These are phyloP conservation scores for Suillus subaureus DNA, from an alignment of 768 basidiomycete genomes.

Conservation along the genomic window DNA sequence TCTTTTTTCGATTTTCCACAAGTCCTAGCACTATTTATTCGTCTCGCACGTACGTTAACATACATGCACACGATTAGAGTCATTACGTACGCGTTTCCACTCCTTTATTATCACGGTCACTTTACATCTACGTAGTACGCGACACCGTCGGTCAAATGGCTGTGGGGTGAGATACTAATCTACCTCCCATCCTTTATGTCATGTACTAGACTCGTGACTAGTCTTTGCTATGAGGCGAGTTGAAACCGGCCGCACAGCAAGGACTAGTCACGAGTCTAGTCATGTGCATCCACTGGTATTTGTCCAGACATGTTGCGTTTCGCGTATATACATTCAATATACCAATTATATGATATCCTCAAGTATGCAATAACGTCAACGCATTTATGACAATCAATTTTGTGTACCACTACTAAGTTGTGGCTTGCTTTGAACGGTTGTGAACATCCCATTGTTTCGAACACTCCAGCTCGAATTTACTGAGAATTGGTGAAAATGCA, in stretches of 20 bases:
- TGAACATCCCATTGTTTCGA: too few relatives aligned
- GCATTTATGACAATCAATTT: too few relatives aligned
- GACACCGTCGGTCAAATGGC: not conserved
- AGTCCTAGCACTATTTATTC: not conserved
- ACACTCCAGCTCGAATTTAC: too few relatives aligned
- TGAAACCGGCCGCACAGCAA: not conserved
- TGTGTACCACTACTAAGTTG: too few relatives aligned
- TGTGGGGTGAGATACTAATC: not conserved
- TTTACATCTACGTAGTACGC: not conserved
- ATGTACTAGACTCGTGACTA: not conserved
- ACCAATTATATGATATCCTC: not conserved
- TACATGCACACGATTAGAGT: not conserved
- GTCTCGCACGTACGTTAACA: not conserved
- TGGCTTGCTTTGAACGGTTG: too few relatives aligned
- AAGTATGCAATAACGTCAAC: not conserved
- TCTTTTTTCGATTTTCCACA: not conserved
- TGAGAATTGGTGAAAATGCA: too few relatives aligned
- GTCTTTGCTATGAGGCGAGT: not conserved
- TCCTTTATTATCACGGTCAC: not conserved
- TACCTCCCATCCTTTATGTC: not conserved
- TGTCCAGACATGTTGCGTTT: not conserved
- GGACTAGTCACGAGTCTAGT: not conserved
- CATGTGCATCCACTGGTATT: not conserved
- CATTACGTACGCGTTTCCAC: not conserved
- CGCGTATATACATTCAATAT: not conserved